Percentiles rank a stretch among this genome's conserved stretches.
These are phyloP conservation scores for Fusarium tricinctum DNA, from an alignment of 2,329 filamentous ascomycete species.

Conservation along the genomic window DNA sequence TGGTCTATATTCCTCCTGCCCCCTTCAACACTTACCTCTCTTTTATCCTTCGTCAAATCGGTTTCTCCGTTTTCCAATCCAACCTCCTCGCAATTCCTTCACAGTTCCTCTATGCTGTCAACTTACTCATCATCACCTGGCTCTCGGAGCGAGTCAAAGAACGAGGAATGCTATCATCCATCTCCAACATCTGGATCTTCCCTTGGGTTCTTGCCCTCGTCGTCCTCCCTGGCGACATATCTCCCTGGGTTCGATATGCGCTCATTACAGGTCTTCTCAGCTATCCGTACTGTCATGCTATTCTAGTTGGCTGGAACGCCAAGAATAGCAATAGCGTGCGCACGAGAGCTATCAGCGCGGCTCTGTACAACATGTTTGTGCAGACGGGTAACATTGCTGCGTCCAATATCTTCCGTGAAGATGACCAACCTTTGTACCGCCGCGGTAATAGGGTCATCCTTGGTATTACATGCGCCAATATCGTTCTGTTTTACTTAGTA, in stretches of 20 bases:
- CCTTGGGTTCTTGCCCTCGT: slow-evolving; percentile 63
- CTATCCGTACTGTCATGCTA: slow-evolving; percentile 63
- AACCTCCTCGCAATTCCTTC: slow-evolving; percentile 63
- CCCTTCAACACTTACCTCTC: slow-evolving; percentile 62
- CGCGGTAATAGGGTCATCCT: slow-evolving; percentile 65
- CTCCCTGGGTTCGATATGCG: slow-evolving; percentile 60
- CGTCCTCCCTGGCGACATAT: slow-evolving; percentile 54
- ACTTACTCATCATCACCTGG: slow-evolving; percentile 62
- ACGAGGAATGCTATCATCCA: slow-evolving; percentile 60
- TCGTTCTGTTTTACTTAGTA: slow-evolving; percentile 60
- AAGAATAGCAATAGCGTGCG: slow-evolving; percentile 73
- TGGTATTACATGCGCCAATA: slow-evolving; percentile 62
- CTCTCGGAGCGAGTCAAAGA: slow-evolving; percentile 61
- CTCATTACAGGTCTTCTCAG: slow-evolving; percentile 57
- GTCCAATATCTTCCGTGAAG: slow-evolving; percentile 61
- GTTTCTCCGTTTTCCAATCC: slow-evolving; percentile 60
- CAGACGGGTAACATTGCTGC: slow-evolving; percentile 61
- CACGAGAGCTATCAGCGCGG: slow-evolving; percentile 72
- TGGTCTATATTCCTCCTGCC: slow-evolving; percentile 58
- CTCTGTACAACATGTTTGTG: slow-evolving; percentile 71
- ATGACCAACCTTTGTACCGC: slow-evolving; percentile 67
- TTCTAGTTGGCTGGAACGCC: slow-evolving; percentile 70
- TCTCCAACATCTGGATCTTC: slow-evolving; percentile 65
- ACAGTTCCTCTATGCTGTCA: slow-evolving; percentile 61
- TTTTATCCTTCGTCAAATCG: slow-evolving; percentile 59